Evolutionary conservation across 2,329 filamentous ascomycete species (phyloP), one percentile per base, ranked within the genome.

Genomic region (Colletotrichum coccodes): DNA sequence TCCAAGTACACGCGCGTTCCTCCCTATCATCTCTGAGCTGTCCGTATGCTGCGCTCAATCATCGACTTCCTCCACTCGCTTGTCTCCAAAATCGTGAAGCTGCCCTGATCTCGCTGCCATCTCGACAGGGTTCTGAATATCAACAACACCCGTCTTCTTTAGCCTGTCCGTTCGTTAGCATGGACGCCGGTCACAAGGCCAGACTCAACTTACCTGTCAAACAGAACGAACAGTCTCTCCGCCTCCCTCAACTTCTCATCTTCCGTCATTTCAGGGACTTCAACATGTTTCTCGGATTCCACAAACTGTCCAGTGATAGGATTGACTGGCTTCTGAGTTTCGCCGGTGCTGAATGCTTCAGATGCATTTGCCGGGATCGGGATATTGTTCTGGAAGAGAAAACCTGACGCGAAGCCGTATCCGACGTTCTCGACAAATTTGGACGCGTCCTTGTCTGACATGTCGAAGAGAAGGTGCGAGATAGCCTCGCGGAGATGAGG

Each of bases 201-300:
- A 18, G 26, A 9, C n/a, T 14, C 16, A 42, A 72, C 82, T 71
- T 82, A 92, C 91, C 93, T 87, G 80, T 98, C 94, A 80, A 98
- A 98, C 3, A 98, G 82, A 14, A 97, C 94, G 81, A 97, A 98
- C 1, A 98, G 80, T 64, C 90, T 88, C 79, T 98, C 95, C 0
- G 95, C 95, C 77, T 99, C 96, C 66, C 93, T 86, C 79, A 97
- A 93, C 79, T 95, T 98, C 82, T 98, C 95, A 72, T 95, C 94
- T 53, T 93, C 85, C 0, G 92, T 96, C 95, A 98, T 97, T 56
- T 92, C 89, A 1, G 90, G 89, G 12, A 84, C 79, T 4, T 89
- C 81, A 7, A 88, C 83, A 7, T 83, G 80, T 61, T 84, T 86
- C 79, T 95, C 92, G 42, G 84, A 85, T 72, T 94, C 91, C 58